Percentiles rank a stretch among this genome's conserved stretches.
Conservation (phyloP, 2,329 filamentous ascomycete genomes). For the Trematosphaeria pertusa region DNA sequence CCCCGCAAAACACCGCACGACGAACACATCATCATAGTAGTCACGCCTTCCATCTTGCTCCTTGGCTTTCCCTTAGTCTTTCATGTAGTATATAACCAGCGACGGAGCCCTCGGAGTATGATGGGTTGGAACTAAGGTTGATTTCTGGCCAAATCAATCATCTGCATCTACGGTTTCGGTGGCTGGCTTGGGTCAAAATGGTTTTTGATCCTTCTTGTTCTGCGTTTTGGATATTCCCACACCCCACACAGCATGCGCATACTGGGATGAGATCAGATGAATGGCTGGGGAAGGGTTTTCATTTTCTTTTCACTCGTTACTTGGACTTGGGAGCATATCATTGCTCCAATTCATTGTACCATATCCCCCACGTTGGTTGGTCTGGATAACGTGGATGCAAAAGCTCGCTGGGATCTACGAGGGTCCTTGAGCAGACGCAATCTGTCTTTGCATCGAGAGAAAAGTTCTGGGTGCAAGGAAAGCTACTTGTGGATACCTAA, state of each 20-base stretch:
- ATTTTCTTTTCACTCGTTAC: neutral
- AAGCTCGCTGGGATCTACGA: neutral
- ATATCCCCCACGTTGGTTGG: too few relatives aligned
- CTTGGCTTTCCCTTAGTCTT: conserved; percentile 16
- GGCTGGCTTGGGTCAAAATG: neutral
- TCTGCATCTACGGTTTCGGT: conserved; percentile 26
- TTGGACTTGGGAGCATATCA: too few relatives aligned
- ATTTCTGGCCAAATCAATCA: conserved; percentile 28
- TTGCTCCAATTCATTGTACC: neutral
- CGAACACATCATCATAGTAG: conserved; percentile 19
- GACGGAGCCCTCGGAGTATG: conserved; percentile 38
- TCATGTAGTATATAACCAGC: conserved; percentile 40
- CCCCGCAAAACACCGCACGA: neutral
- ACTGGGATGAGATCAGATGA: conserved; percentile 2
- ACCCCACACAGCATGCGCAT: conserved; percentile 6
- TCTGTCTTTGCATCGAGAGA: too few relatives aligned
- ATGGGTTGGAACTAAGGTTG: conserved; percentile 6
- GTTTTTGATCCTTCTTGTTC: conserved; percentile 1
- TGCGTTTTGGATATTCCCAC: conserved; percentile 11
- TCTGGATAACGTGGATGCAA: too few relatives aligned
- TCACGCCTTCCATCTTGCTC: conserved; percentile 20
- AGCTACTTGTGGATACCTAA: too few relatives aligned
- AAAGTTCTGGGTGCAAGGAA: neutral
- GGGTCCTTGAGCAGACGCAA: too few relatives aligned
- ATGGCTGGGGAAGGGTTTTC: neutral